phyloP scores from a whole-genome alignment of 2,329 filamentous ascomycete genomes.

The Huntiella savannae region DNA sequence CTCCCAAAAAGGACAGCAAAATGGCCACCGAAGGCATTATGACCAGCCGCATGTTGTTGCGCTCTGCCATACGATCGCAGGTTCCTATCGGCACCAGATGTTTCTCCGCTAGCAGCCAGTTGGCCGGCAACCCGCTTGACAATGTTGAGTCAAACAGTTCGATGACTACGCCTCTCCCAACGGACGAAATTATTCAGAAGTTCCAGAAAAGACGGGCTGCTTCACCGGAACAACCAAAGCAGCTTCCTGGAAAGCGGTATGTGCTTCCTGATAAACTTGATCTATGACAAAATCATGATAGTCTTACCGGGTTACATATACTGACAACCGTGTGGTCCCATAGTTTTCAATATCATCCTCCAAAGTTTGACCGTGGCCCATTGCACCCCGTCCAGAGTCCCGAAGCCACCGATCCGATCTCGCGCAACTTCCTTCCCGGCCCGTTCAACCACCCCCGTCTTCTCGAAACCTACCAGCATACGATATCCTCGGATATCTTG shows the following conservation, averaged over 20 bases:
- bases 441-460: constrained; percentile 78
- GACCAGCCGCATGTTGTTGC: constrained; percentile 14
- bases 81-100: constrained; percentile 13
- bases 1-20: not conserved
- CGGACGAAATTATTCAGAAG: constrained; percentile 20
- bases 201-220: constrained; percentile 22
- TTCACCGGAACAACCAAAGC: constrained; percentile 19
- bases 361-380: constrained; percentile 86
- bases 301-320: not conserved
- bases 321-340: not conserved
- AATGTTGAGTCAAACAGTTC: constrained; percentile 11
- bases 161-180: constrained; percentile 23
- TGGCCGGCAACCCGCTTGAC: constrained; percentile 4
- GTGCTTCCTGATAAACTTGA: constrained; percentile 9
- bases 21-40: constrained; percentile 14
- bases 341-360: constrained; percentile 88
- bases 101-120: constrained; percentile 6
- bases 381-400: constrained; percentile 85
- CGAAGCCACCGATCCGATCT: constrained; percentile 66
- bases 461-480: constrained; percentile 76
- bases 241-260: constrained; percentile 30
- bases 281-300: not conserved
- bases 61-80: constrained; percentile 6
- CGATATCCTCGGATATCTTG: constrained; percentile 72
- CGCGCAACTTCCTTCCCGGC: constrained; percentile 73